Percentiles rank a stretch among this genome's conserved stretches.
Conservation (phyloP, 495 filamentous ascomycete species). For the Aspergillus bridgeri region DNA sequence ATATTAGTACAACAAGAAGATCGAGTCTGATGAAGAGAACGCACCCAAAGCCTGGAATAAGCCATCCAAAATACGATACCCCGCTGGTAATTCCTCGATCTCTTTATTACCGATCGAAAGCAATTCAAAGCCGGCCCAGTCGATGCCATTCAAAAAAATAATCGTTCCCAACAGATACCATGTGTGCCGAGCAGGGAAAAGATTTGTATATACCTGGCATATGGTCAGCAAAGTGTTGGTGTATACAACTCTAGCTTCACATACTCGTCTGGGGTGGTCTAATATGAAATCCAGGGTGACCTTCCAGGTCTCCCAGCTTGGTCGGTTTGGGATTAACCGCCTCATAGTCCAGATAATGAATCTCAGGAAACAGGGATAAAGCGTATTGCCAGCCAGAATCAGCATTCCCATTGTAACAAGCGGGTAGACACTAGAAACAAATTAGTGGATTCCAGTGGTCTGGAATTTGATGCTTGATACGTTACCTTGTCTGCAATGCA, state of each 20-base stretch:
- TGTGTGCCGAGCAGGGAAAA: slow-evolving; percentile 73
- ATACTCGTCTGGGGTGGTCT: slow-evolving; percentile 68
- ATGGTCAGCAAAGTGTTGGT: neutral
- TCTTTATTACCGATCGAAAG: slow-evolving; percentile 69
- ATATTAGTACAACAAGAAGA: slow-evolving; percentile 17
- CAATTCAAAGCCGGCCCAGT: slow-evolving; percentile 79
- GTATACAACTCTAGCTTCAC: neutral
- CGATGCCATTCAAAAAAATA: slow-evolving; percentile 70
- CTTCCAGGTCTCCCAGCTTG: slow-evolving; percentile 46
- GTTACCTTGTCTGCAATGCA: slow-evolving; percentile 39
- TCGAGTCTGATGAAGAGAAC: neutral
- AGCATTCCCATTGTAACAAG: slow-evolving; percentile 72
- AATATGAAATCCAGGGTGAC: slow-evolving; percentile 78
- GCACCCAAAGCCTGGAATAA: slow-evolving; percentile 71
- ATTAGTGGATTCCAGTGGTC: neutral
- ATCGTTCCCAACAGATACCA: slow-evolving; percentile 77
- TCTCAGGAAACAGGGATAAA: slow-evolving; percentile 73
- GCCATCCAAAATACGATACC: slow-evolving; percentile 67
- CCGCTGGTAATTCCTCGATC: slow-evolving; percentile 53
- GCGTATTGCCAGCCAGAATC: slow-evolving; percentile 83
- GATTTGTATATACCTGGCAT: slow-evolving; percentile 63
- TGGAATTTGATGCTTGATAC: neutral
- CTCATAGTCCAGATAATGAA: slow-evolving; percentile 68
- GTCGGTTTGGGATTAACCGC: slow-evolving; percentile 40
- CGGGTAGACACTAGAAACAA: slow-evolving; percentile 49